These are phyloP conservation scores for Parachlorella kessleri DNA, from an alignment of 139 green algal species.

Conservation along the genomic window DNA sequence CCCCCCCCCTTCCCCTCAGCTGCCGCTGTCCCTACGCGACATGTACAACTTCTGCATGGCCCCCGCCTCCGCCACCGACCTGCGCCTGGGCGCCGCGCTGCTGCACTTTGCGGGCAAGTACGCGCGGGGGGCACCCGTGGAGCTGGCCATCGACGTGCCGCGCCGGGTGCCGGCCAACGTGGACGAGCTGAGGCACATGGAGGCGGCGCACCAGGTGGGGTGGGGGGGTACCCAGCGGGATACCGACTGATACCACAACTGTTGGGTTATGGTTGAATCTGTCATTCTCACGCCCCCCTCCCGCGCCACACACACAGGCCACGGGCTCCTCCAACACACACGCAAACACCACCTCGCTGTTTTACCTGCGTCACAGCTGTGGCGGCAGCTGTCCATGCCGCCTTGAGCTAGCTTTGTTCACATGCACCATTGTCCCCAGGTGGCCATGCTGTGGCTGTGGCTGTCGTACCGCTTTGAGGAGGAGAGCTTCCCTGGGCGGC, in stretches of 20 bases:
- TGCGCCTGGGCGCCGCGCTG: slow-evolving; percentile 26
- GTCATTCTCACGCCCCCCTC: no score
- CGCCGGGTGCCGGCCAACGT: slow-evolving; percentile 18
- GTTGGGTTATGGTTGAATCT: no score
- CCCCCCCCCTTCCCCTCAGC: slow-evolving; percentile 3
- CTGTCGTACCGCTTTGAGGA: slow-evolving; percentile 44
- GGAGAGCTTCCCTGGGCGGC: slow-evolving; percentile 18
- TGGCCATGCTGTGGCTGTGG: slow-evolving; percentile 49
- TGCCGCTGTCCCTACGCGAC: slow-evolving; percentile 46
- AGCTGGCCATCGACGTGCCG: slow-evolving; percentile 25
- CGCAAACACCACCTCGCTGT: no score
- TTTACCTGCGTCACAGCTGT: no score
- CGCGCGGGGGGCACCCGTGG: slow-evolving; percentile 22
- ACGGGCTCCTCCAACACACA: no score
- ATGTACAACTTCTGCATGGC: slow-evolving; percentile 51
- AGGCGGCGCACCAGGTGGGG: slow-evolving; percentile 41
- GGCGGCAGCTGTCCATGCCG: no score
- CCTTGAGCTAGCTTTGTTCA: no score
- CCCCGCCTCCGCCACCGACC: slow-evolving; percentile 42
- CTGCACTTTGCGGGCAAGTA: slow-evolving; percentile 50
- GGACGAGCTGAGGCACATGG: slow-evolving; percentile 46
- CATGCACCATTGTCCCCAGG: no score
- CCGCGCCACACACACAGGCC: no score
- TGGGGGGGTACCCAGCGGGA: no score
- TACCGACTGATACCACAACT: no score